Evolutionary conservation across 148 eudicot species (phyloP).

Genomic region (Salicornia ramosissima): DNA sequence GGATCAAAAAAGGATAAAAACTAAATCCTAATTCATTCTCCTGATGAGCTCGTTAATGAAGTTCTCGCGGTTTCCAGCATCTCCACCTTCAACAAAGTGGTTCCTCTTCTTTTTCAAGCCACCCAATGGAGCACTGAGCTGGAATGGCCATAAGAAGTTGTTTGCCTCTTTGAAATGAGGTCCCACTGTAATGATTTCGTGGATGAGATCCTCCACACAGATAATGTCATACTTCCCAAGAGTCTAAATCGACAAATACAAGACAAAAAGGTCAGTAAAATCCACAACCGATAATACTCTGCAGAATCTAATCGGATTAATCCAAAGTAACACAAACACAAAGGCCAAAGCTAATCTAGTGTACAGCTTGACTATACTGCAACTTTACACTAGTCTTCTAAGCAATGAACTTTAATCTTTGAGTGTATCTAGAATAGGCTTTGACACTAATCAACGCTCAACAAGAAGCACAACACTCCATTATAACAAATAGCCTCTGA

Average conservation of each 20-base stretch:
- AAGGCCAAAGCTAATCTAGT: not conserved
- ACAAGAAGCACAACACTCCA: too few relatives aligned
- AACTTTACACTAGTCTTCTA: not conserved
- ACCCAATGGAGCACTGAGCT: conserved; percentile 59
- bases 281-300: not conserved
- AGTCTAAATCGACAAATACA: conserved; percentile 26
- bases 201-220: conserved; percentile 60
- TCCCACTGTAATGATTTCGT: conserved; percentile 61
- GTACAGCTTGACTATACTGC: not conserved
- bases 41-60: conserved; percentile 60
- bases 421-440: too few relatives aligned
- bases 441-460: too few relatives aligned
- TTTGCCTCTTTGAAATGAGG: conserved; percentile 73
- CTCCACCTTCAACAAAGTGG: conserved; percentile 72
- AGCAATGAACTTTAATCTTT: too few relatives aligned
- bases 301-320: not conserved
- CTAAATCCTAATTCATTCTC: conserved; percentile 81
- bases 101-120: conserved; percentile 69
- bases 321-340: too few relatives aligned
- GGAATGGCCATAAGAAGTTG: conserved; percentile 72
- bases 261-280: not conserved
- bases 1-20: not conserved
- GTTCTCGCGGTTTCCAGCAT: conserved; percentile 64
- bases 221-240: conserved; percentile 59
- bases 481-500: too few relatives aligned